Conservation (phyloP, 805 yeast species). For the Metschnikowia colocasiae region DNA sequence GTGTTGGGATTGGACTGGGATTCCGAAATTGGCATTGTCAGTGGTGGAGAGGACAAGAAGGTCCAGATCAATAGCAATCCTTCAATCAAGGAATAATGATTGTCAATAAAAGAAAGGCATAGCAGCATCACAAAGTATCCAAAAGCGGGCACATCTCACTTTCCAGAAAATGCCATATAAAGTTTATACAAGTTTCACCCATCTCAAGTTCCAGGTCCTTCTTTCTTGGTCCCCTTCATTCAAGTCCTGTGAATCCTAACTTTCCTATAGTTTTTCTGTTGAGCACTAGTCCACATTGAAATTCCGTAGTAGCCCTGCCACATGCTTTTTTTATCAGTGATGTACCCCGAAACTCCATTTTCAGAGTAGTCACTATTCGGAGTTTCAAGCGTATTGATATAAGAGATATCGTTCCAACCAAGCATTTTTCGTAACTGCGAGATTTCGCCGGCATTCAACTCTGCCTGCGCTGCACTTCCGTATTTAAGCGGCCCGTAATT, state of each 20-base stretch:
- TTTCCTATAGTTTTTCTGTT: conserved; percentile 22
- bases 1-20: conserved; percentile 90
- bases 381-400: conserved; percentile 13
- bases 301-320: conserved; percentile 81
- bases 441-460: conserved; percentile 70
- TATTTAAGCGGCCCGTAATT: conserved; percentile 91
- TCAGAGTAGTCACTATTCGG: conserved; percentile 7
- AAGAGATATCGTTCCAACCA: conserved; percentile 57
- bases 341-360: conserved; percentile 48
- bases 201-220: too few relatives aligned
- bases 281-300: conserved; percentile 49
- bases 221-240: background rate
- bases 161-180: too few relatives aligned
- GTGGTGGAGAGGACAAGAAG: conserved; percentile 94
- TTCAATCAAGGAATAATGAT: background rate
- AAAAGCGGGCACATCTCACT: too few relatives aligned
- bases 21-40: conserved; percentile 69
- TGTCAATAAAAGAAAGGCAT: too few relatives aligned
- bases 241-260: conserved; percentile 6
- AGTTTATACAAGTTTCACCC: too few relatives aligned
- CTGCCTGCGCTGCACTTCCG: conserved; percentile 79
- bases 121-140: too few relatives aligned
- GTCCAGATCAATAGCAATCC: conserved; percentile 65
- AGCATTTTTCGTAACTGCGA: conserved; percentile 44
- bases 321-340: conserved; percentile 61